Conservation (phyloP, 495 filamentous ascomycete species). For the Niebla homalea region DNA sequence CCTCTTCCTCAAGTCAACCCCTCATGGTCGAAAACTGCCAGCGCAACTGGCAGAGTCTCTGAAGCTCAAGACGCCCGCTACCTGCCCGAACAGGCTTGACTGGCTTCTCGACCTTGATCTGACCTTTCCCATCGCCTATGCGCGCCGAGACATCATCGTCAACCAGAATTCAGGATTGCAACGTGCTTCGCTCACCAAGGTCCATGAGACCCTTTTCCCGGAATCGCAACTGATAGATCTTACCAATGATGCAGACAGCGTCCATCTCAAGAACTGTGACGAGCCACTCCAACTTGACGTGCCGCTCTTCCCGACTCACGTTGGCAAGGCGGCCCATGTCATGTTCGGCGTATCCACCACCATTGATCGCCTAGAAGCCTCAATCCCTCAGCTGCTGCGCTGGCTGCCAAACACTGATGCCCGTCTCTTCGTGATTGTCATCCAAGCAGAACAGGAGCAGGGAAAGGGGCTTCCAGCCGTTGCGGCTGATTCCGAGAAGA, state of each 20-base stretch:
- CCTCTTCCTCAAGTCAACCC: conserved; percentile 4
- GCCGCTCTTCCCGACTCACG: conserved; percentile 29
- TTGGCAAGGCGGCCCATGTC: conserved; percentile 36
- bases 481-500: conserved; percentile 20
- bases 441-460: conserved; percentile 24
- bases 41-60: conserved; percentile 6
- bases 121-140: conserved; percentile 15
- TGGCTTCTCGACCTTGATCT: conserved; percentile 11
- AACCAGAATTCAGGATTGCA: conserved; percentile 3
- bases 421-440: conserved; percentile 35
- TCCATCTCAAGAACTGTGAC: conserved; percentile 27
- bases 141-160: conserved; percentile 16
- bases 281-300: conserved; percentile 32
- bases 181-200: conserved; percentile 11
- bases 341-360: conserved; percentile 40
- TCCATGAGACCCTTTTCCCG: conserved; percentile 31
- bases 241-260: conserved; percentile 24
- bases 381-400: conserved; percentile 35
- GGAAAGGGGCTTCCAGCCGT: neutral
- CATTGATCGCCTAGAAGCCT: conserved; percentile 34
- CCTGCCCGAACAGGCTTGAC: conserved; percentile 14
- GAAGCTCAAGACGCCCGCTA: neutral
- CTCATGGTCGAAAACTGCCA: neutral
- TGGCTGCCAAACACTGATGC: conserved; percentile 38
- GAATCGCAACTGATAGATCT: conserved; percentile 35